Percentiles rank a stretch among this genome's conserved stretches.
Conservation (phyloP, 805 yeast species). For the Monosporozyma yasuniensis region DNA sequence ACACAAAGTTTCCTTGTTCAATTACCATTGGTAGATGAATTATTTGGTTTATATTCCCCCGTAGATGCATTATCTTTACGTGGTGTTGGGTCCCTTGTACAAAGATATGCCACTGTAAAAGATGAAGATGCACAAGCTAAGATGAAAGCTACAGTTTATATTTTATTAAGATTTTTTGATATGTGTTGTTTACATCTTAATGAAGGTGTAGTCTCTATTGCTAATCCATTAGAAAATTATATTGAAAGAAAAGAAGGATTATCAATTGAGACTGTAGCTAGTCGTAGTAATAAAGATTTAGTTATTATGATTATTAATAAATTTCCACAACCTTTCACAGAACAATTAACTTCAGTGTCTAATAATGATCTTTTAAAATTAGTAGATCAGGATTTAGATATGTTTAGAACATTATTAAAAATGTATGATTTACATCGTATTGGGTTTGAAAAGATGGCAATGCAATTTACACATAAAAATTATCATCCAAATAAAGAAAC, state of each 20-base stretch:
- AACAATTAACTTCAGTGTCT: slow-evolving; percentile 10
- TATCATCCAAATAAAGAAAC: background rate
- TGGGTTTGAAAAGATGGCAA: slow-evolving; percentile 11
- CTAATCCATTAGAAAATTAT: slow-evolving; percentile 21
- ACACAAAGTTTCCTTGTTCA: slow-evolving; percentile 6
- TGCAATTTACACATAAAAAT: slow-evolving; percentile 3
- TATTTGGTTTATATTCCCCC: slow-evolving; percentile 25
- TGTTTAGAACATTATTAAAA: slow-evolving; percentile 14
- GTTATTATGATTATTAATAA: slow-evolving; percentile 10
- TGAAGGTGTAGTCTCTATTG: slow-evolving; percentile 19
- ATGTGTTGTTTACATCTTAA: slow-evolving; percentile 19
- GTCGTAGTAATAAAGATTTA: slow-evolving; percentile 12
- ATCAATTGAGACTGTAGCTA: background rate
- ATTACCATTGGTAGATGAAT: slow-evolving; percentile 23
- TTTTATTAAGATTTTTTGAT: slow-evolving; percentile 24
- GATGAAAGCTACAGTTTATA: slow-evolving; percentile 26
- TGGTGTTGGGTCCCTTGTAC: slow-evolving; percentile 24
- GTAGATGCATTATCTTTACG: slow-evolving; percentile 21
- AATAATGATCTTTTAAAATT: slow-evolving; percentile 5
- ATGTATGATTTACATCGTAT: slow-evolving; percentile 12
- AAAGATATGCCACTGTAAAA: slow-evolving; percentile 2
- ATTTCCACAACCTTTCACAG: slow-evolving; percentile 14
- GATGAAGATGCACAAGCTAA: background rate
- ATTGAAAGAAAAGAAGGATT: slow-evolving; percentile 7
- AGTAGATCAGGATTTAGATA: slow-evolving; percentile 13